These are phyloP conservation scores for Leishmania tarentolae DNA, from an alignment of 208 protist genomes.

Conservation along the genomic window DNA sequence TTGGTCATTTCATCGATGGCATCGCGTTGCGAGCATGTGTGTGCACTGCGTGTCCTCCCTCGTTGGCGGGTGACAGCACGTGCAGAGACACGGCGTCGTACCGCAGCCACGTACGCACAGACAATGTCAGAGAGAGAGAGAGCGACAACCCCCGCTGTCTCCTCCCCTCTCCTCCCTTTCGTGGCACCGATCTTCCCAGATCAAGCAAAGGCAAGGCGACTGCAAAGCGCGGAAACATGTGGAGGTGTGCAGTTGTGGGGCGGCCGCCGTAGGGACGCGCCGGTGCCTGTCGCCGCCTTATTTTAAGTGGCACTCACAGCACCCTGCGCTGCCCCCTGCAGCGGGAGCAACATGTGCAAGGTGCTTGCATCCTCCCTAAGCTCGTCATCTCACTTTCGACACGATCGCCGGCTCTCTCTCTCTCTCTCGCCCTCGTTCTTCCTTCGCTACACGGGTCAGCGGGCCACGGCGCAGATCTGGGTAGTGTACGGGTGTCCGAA, in stretches of 20 bases:
- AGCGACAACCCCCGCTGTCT: not conserved
- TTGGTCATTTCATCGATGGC: not conserved
- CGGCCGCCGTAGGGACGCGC: not conserved
- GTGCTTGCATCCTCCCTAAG: not conserved
- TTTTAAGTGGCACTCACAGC: not conserved
- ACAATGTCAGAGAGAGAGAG: not conserved
- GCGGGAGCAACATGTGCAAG: not conserved
- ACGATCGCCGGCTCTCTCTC: not conserved
- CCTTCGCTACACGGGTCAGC: not conserved
- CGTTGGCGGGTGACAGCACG: not conserved
- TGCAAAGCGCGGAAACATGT: not conserved
- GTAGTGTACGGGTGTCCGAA: too few relatives aligned
- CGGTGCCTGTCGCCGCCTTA: too few relatives aligned
- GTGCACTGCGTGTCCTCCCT: not conserved
- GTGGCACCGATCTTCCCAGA: not conserved
- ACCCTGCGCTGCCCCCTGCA: not conserved
- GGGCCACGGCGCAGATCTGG: not conserved
- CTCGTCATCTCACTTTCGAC: not conserved
- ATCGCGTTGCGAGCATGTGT: not conserved
- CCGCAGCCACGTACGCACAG: not conserved
- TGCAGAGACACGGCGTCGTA: not conserved
- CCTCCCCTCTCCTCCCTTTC: not conserved
- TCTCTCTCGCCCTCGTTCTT: not conserved
- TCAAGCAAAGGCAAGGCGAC: not conserved
- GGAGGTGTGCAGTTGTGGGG: not conserved